These are phyloP conservation scores for Cyberlindnera meyerae DNA, from an alignment of 805 yeast species.

Conservation along the genomic window DNA sequence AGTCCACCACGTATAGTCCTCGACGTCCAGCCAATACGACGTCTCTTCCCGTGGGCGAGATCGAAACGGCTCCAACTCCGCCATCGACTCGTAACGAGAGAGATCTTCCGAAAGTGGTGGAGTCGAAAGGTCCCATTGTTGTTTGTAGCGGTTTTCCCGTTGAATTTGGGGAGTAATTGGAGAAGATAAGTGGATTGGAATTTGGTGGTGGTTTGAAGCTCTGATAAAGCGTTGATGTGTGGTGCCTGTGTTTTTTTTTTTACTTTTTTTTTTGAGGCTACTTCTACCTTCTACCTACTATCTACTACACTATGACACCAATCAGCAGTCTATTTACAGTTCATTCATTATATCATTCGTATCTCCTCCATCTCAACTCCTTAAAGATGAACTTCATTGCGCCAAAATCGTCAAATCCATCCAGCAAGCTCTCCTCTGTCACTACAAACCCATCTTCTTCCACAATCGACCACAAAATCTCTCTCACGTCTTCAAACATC, in stretches of 20 bases:
- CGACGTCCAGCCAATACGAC: conserved; percentile 83
- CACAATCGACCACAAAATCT: conserved; percentile 52
- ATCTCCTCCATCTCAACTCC: conserved; percentile 26
- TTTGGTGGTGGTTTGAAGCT: too few relatives aligned
- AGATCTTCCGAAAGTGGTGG: conserved; percentile 73
- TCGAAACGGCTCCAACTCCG: conserved; percentile 85
- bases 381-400: conserved; percentile 48
- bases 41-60: conserved; percentile 87
- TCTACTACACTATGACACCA: too few relatives aligned
- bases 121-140: conserved; percentile 28
- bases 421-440: conserved; percentile 31
- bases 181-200: too few relatives aligned
- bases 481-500: conserved; percentile 62
- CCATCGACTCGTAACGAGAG: conserved; percentile 85
- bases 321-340: too few relatives aligned
- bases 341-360: too few relatives aligned
- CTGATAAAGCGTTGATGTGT: too few relatives aligned
- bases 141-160: not conserved
- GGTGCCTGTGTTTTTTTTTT: too few relatives aligned
- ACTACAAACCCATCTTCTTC: conserved; percentile 26
- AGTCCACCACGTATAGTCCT: conserved; percentile 85
- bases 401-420: conserved; percentile 87
- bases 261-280: too few relatives aligned
- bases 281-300: too few relatives aligned
- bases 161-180: too few relatives aligned